Evolutionary conservation across 2,329 filamentous ascomycete genomes (phyloP).

Genomic region (Hymenoscyphus scutula): DNA sequence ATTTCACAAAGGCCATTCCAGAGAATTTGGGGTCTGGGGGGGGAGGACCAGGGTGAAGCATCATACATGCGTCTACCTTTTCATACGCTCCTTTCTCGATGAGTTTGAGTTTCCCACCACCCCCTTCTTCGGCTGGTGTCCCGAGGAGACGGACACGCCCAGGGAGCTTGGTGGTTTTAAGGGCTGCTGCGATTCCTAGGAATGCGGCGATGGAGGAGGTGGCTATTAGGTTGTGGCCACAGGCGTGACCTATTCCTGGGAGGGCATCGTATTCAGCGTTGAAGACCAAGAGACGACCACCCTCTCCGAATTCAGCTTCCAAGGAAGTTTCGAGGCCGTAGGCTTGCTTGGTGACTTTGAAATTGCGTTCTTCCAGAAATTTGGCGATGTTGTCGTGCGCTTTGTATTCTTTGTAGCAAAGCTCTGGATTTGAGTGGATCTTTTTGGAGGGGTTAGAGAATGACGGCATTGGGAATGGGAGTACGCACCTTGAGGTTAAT

Average conservation of each 20-base stretch:
- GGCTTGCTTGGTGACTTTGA: slow-evolving; percentile 46
- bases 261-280: slow-evolving; percentile 50
- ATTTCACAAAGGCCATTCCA: slow-evolving; percentile 4
- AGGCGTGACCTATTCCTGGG: slow-evolving; percentile 42
- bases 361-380: slow-evolving; percentile 45
- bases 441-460: slow-evolving; percentile 16
- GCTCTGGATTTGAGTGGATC: slow-evolving; percentile 49
- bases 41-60: slow-evolving; percentile 37
- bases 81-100: slow-evolving; percentile 44
- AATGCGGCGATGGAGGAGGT: slow-evolving; percentile 40
- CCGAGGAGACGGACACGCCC: slow-evolving; percentile 35
- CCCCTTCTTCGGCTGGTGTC: slow-evolving; percentile 33
- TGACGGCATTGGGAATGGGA: not conserved
- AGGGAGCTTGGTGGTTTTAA: slow-evolving; percentile 24
- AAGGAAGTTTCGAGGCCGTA: slow-evolving; percentile 54
- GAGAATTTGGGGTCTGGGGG: not conserved
- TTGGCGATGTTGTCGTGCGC: slow-evolving; percentile 50
- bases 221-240: slow-evolving; percentile 45
- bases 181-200: slow-evolving; percentile 34
- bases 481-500: not conserved
- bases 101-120: slow-evolving; percentile 42
- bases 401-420: slow-evolving; percentile 49
- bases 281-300: slow-evolving; percentile 43
- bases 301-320: slow-evolving; percentile 42
- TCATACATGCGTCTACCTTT: slow-evolving; percentile 40